Base-by-base conservation (phyloP, 1,139 yeast species). In the Geotrichum fermentans region DNA sequence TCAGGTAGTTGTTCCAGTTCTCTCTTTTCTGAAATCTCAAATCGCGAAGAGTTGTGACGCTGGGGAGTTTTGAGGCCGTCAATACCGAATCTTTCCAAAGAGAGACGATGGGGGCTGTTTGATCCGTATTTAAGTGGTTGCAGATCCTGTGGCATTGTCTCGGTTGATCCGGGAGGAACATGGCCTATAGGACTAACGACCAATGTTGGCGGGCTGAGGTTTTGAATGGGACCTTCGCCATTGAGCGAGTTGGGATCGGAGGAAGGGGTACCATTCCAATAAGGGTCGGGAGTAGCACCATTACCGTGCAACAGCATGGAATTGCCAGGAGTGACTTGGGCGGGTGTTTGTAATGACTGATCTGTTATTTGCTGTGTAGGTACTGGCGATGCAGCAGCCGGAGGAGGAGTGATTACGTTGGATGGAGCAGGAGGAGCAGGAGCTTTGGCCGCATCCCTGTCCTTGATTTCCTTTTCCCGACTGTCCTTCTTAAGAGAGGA, bases 11-110 rank as follows among this genome's bases (percentile, higher is more conserved):
- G 83, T 51, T 82, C 81, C 56, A 92, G 81, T 55, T 86, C 90
- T 35, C 85, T 78, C 57, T 82, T 82, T 26, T 79, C 74, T 38
- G 79, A 72, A 2, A 89, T 77, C 65, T 90, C 97, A 60, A 94
- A 89, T 56, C 97, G 75, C 34, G 96, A 87, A 28, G 96, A 87
- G 44, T 95, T 85, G 65, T 92, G 97, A 62, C 98, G 81, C 61
- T 87, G 88, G n/a, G 98, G 97, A 0, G 95, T 75, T 54, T 75
- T 76, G 47, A 80, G 77, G 49, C 82, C 70, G 55, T 82, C 89
- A 41, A 80, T 67, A 45, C 77, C 78, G 38, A 69, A 61, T 28
- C 72, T 53, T 53, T 71, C 68, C 49, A 69, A 56, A 48, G 68
- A 54, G 24, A 56, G 59, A 29, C 60, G 57, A 47, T 30, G 53